Evolutionary conservation across 208 protist species (phyloP).

Genomic region (Perkinsela sp.): DNA sequence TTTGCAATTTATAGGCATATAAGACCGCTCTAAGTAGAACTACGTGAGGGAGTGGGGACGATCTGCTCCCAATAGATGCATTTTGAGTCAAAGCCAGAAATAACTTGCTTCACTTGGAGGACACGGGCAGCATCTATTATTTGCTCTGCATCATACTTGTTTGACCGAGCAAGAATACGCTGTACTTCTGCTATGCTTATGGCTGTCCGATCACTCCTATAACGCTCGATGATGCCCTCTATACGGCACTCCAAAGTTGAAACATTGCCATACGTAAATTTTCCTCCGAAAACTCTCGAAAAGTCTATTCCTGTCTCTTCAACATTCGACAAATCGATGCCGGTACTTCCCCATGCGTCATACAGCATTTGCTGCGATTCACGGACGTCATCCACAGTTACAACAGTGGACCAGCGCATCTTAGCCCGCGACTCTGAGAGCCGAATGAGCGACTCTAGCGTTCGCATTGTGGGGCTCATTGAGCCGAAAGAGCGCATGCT

Average conservation of each 20-base stretch:
- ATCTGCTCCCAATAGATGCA: background rate
- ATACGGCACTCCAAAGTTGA: background rate
- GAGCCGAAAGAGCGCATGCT: constrained; percentile 38
- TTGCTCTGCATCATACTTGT: background rate
- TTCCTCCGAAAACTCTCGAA: constrained; percentile 1
- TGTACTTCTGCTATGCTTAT: background rate
- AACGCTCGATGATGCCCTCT: background rate
- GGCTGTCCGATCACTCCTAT: background rate
- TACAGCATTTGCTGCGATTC: constrained; percentile 67
- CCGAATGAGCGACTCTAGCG: constrained; percentile 94
- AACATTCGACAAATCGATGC: constrained; percentile 1
- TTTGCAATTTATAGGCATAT: too few species aligned
- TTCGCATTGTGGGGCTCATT: constrained; percentile 86
- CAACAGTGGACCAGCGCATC: constrained; percentile 46
- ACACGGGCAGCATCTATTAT: background rate
- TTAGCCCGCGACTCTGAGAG: constrained; percentile 69
- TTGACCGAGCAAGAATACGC: background rate
- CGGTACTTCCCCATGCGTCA: constrained; percentile 9
- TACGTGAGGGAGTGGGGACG: too few species aligned
- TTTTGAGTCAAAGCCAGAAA: background rate
- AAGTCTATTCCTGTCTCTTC: constrained; percentile 6
- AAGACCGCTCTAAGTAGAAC: too few species aligned
- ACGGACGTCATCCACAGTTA: constrained; percentile 41
- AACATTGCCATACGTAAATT: background rate
- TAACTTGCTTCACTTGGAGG: background rate